A percentile compares a stretch with the other conserved stretches of the same genome.
Evolutionary conservation across 345 rosid species (phyloP).

Genomic region (rapeseed (Brassica napus)): DNA sequence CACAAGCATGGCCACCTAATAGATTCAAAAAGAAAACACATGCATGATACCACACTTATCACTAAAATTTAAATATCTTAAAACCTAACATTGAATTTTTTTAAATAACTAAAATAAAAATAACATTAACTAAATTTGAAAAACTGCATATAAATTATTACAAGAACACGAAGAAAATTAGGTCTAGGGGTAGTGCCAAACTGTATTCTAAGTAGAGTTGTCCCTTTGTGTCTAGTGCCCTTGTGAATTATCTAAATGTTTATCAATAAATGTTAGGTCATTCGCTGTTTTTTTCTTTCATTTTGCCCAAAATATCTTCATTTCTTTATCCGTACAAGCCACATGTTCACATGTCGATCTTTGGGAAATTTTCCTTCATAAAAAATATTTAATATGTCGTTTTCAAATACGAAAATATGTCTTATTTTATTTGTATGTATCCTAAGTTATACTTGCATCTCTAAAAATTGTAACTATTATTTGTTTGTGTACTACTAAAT

Average conservation of each 20-base stretch:
- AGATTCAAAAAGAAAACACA: slow-evolving; percentile 38
- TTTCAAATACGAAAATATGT: slow-evolving; percentile 18
- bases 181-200: slow-evolving; percentile 38
- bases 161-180: slow-evolving; percentile 27
- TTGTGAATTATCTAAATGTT: slow-evolving; percentile 14
- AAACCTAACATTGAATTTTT: slow-evolving; percentile 22
- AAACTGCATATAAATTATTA: slow-evolving; percentile 23
- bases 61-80: slow-evolving; percentile 11
- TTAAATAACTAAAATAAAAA: neutral
- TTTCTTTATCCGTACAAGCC: slow-evolving; percentile 34
- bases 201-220: slow-evolving; percentile 30
- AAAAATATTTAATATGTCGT: neutral
- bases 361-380: neutral
- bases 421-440: slow-evolving; percentile 11
- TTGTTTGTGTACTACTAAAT: neutral
- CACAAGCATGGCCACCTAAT: slow-evolving; percentile 44
- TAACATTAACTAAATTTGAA: slow-evolving; percentile 3
- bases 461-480: neutral
- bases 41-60: slow-evolving; percentile 40
- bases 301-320: neutral
- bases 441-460: neutral
- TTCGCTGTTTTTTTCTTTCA: slow-evolving; percentile 4
- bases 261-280: slow-evolving; percentile 18
- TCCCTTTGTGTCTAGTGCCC: slow-evolving; percentile 32
- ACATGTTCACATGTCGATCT: slow-evolving; percentile 33